phyloP scores from a whole-genome alignment of 306 rosid species.

The Erythrophleum fordii region DNA sequence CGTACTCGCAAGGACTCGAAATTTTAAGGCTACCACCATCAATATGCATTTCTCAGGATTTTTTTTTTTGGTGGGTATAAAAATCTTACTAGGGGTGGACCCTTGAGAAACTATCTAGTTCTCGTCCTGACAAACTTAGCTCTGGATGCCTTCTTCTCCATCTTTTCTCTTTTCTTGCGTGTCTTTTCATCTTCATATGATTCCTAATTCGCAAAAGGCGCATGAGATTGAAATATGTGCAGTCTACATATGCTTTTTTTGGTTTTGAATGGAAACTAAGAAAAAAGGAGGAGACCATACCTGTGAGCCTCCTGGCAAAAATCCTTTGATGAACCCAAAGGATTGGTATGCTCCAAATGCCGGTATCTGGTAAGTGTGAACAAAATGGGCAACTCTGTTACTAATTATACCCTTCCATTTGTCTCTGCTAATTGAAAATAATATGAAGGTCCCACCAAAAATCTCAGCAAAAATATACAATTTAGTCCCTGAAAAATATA shows the following conservation, averaged over 20 bases:
- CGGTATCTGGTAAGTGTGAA: constrained; percentile 53
- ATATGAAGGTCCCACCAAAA: too few species aligned
- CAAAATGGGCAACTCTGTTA: constrained; percentile 4
- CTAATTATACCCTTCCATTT: background rate
- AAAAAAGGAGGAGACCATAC: constrained; percentile 34
- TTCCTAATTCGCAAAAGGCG: constrained; percentile 40
- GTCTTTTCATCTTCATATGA: constrained; percentile 62
- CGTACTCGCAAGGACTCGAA: background rate
- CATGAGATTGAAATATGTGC: background rate
- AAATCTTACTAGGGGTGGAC: too few species aligned
- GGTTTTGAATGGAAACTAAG: background rate
- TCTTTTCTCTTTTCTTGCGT: constrained; percentile 69
- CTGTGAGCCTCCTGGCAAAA: constrained; percentile 54
- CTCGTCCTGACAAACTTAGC: constrained; percentile 56
- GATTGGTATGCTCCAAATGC: constrained; percentile 63
- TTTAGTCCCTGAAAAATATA: too few species aligned
- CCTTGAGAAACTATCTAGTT: constrained; percentile 41
- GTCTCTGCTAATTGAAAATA: background rate
- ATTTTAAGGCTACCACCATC: background rate
- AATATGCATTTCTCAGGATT: background rate
- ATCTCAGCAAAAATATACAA: too few species aligned
- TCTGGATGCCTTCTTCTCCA: constrained; percentile 70
- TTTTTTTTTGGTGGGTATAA: too few species aligned
- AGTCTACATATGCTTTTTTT: background rate
- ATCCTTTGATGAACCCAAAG: constrained; percentile 53